Conservation (phyloP, 257 asterid species). For the Sherardia arvensis region DNA sequence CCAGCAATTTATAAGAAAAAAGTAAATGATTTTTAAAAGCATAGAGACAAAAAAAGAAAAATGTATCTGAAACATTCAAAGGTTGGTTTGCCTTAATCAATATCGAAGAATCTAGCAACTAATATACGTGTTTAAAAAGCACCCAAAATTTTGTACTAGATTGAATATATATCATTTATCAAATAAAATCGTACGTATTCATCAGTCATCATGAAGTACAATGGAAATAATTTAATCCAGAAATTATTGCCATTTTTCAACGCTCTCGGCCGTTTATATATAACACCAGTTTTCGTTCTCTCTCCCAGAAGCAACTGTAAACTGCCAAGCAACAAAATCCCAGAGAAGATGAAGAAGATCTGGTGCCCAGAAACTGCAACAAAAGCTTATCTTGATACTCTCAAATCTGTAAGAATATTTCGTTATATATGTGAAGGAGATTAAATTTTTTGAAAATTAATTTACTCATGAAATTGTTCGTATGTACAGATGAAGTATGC, state of each 20-base stretch:
- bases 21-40: too few relatives aligned
- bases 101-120: neutral
- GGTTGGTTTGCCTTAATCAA: neutral
- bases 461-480: neutral
- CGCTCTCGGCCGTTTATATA: neutral
- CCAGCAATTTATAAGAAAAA: too few relatives aligned
- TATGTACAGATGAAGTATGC: conserved; percentile 11
- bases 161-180: neutral
- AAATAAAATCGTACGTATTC: neutral
- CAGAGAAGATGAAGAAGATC: conserved; percentile 21
- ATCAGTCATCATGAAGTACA: neutral
- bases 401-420: conserved; percentile 16
- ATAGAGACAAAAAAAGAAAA: neutral
- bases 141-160: neutral
- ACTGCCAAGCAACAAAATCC: neutral
- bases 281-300: neutral
- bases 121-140: neutral
- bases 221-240: neutral
- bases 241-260: neutral
- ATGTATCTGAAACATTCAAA: conserved; percentile 1
- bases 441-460: too few relatives aligned
- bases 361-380: conserved; percentile 35
- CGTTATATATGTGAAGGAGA: too few relatives aligned
- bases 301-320: neutral
- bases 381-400: conserved; percentile 23